These are phyloP conservation scores for Apiotrichum veenhuisii DNA, from an alignment of 1,284 basidiomycete species.

Conservation along the genomic window DNA sequence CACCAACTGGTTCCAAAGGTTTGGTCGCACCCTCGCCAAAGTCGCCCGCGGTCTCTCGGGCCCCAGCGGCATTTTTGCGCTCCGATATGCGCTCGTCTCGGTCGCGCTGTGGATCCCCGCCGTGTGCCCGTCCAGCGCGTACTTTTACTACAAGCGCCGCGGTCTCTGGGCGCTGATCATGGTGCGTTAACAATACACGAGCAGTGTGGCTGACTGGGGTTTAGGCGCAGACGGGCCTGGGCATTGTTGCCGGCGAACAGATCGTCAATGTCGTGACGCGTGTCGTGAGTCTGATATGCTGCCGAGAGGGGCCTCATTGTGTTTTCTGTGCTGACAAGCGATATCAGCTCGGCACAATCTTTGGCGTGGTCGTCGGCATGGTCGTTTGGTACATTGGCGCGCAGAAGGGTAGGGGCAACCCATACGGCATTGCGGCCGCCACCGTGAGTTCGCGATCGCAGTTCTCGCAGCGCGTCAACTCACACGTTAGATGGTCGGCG, in stretches of 20 bases:
- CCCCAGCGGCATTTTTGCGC: constrained; percentile 52
- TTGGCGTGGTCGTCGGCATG: constrained; percentile 56
- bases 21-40: constrained; percentile 24
- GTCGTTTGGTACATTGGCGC: constrained; percentile 58
- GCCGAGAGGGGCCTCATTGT: not conserved
- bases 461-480: constrained; percentile 12
- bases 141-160: constrained; percentile 51
- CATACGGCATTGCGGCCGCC: constrained; percentile 59
- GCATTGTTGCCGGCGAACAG: constrained; percentile 62
- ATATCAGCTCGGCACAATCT: constrained; percentile 51
- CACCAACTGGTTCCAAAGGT: constrained; percentile 34
- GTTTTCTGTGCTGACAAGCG: not conserved
- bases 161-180: constrained; percentile 63
- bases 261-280: constrained; percentile 56
- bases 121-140: constrained; percentile 48
- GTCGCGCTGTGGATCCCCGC: constrained; percentile 59
- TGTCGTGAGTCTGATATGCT: constrained; percentile 25
- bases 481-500: constrained; percentile 50
- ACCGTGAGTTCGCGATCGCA: too few species aligned
- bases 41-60: constrained; percentile 29
- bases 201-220: not conserved
- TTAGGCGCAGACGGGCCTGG: constrained; percentile 59
- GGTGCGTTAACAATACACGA: constrained; percentile 27
- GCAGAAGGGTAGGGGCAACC: constrained; percentile 54
- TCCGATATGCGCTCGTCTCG: constrained; percentile 58